Evolutionary conservation across 1,139 yeast genomes (phyloP).

Genomic region (Debaryomyces robertsiae): DNA sequence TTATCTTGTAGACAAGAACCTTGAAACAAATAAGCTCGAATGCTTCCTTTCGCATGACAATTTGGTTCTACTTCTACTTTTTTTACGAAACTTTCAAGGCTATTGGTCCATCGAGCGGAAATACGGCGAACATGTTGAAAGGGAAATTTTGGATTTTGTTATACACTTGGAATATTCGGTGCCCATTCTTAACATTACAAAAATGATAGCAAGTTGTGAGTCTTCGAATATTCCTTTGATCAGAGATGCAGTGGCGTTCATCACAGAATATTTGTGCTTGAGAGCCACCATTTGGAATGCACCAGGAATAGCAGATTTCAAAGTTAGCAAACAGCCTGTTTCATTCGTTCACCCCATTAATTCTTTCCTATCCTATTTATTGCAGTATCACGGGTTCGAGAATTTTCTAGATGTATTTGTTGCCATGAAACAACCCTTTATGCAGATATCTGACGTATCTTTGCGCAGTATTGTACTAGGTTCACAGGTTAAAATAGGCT

Average conservation of each 20-base stretch:
- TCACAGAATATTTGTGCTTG: slow-evolving; percentile 29
- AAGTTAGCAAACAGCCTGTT: slow-evolving; percentile 50
- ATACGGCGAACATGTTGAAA: slow-evolving; percentile 68
- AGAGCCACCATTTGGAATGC: slow-evolving; percentile 29
- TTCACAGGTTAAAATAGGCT: slow-evolving; percentile 75
- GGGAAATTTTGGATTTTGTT: slow-evolving; percentile 53
- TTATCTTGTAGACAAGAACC: slow-evolving; percentile 43
- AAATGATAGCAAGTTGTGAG: slow-evolving; percentile 42
- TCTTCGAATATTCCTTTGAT: slow-evolving; percentile 22
- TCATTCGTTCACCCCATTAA: slow-evolving; percentile 65
- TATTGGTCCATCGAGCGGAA: slow-evolving; percentile 58
- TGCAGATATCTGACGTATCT: slow-evolving; percentile 55
- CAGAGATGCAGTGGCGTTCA: slow-evolving; percentile 21
- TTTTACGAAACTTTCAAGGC: slow-evolving; percentile 58
- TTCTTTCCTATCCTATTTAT: slow-evolving; percentile 49
- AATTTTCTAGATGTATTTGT: slow-evolving; percentile 20
- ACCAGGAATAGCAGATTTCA: slow-evolving; percentile 42
- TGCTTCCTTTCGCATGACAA: slow-evolving; percentile 31
- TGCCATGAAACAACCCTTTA: slow-evolving; percentile 28
- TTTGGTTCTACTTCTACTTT: slow-evolving; percentile 39
- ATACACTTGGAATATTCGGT: slow-evolving; percentile 51
- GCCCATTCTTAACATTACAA: slow-evolving; percentile 49
- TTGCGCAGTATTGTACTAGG: slow-evolving; percentile 65
- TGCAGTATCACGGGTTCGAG: slow-evolving; percentile 34
- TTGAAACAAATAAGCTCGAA: slow-evolving; percentile 23